Evolutionary conservation across 371 early-diverging fungal genomes (phyloP), one percentile per base, ranked within the genome.

Genomic region (Circinella umbellata): DNA sequence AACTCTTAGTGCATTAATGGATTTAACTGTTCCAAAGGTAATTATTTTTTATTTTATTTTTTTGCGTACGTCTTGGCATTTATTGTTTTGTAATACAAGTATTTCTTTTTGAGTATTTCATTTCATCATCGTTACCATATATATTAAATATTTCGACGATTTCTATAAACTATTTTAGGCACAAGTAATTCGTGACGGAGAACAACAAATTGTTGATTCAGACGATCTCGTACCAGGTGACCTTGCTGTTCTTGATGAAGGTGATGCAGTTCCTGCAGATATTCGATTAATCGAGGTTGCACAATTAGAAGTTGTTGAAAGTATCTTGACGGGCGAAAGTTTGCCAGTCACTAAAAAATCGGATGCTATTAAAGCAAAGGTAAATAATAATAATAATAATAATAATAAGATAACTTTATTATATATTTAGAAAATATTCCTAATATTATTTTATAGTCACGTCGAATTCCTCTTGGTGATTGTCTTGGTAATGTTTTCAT

Each of bases 261-360:
- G 97, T 15, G 96, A 96, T 64, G 93, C 92, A 9, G 89, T 96
- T 65, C 95, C 95, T 18, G 98, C 97, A 38, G 98, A 98, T 76
- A 83, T 93, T 37, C 90, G 96, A 20, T 79, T 98, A 17, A 90
- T 93, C 64, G 93, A 95, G 61, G 88, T 86, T 8, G 77, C 94
- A 48, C 94, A 96, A 69, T 84, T 97, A 37, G 93, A 94, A 71
- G 80, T 94, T 1, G 88, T 95, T 59, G 96, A 95, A 78, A 89
- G 93, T 34, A 85, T 95, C 42, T 75, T 97, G 62, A 96, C 96
- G 0, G 97, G 96, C 64, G 96, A 96, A 80, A 86, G 91, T 57
- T 74, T 95, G 20, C 91, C 94, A 8, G 87, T 92, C 1, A 77
- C 83, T 49, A 96, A 96, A 76, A 85, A 76, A 20, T 69, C 74